Evolutionary conservation across 2,329 filamentous ascomycete genomes (phyloP).

Genomic region (Magnaporthiopsis incrustans): DNA sequence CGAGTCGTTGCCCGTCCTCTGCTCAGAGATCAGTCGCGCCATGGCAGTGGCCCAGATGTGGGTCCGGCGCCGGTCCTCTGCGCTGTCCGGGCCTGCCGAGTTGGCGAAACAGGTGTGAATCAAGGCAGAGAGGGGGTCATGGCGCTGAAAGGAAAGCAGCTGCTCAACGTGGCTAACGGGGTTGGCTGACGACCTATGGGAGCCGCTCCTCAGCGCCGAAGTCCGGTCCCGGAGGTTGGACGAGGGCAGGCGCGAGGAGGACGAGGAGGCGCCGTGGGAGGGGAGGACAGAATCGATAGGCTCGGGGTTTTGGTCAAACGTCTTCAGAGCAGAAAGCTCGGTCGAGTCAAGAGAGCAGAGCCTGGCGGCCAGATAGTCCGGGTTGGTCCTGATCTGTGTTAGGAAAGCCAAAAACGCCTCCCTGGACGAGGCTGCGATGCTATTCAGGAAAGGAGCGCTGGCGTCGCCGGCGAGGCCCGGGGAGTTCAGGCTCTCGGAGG

Average conservation of each 20-base stretch:
- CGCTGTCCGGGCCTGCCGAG: slow-evolving; percentile 71
- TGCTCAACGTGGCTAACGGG: slow-evolving; percentile 66
- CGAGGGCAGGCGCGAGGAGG: slow-evolving; percentile 20
- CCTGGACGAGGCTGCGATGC: slow-evolving; percentile 67
- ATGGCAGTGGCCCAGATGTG: slow-evolving; percentile 85
- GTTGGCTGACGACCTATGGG: slow-evolving; percentile 24
- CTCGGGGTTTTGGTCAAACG: slow-evolving; percentile 71
- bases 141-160: slow-evolving; percentile 79
- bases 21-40: slow-evolving; percentile 71
- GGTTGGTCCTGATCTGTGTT: slow-evolving; percentile 73
- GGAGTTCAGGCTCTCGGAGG: slow-evolving; percentile 38
- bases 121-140: slow-evolving; percentile 76
- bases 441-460: slow-evolving; percentile 54
- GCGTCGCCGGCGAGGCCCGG: slow-evolving; percentile 30
- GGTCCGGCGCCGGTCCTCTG: slow-evolving; percentile 70
- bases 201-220: slow-evolving; percentile 3
- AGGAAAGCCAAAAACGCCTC: slow-evolving; percentile 73
- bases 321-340: slow-evolving; percentile 71
- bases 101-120: slow-evolving; percentile 87
- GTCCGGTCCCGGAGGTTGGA: slow-evolving; percentile 25
- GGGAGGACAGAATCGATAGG: slow-evolving; percentile 76
- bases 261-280: slow-evolving; percentile 46
- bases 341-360: slow-evolving; percentile 66
- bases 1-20: slow-evolving; percentile 67
- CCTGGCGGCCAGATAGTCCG: slow-evolving; percentile 78